Base-by-base conservation (phyloP, 495 filamentous ascomycete genomes). In the Paragyromitra xinjiangensis region DNA sequence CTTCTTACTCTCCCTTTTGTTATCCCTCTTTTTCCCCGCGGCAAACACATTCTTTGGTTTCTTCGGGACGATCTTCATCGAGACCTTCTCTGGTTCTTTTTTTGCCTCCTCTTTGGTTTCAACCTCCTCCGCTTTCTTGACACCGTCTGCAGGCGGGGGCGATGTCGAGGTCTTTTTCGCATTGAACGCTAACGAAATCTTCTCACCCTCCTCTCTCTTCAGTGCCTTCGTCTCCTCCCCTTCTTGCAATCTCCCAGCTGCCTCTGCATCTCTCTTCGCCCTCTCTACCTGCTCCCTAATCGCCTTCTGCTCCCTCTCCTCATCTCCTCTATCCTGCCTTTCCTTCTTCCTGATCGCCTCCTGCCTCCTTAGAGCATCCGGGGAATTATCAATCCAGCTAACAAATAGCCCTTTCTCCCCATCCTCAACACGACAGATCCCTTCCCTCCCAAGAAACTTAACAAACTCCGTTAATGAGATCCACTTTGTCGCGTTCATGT, bases 401-500 rank as follows among this genome's bases (percentile, higher is more conserved):
- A 99, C 88, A 79, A 93, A 91, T 14, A 98, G 76, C 1, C 95
- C 93, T 81, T 96, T 94, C 58, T 96, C 94, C 56, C 90, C 92
- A 80, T 99, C 95, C 77, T 96, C 92, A 0, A 98, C 93, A 26
- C 90, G 86, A 81, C 92, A 94, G 42, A 97, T 88, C 0, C 94
- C 92, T 82, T 97, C 93, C 34, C 92, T 84, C 1, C 93, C 93
- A 8, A 99, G 84, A 78, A 91, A 85, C 78, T 95, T 94, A 3
- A 90, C 92, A 85, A 97, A 98, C 76, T 98, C 93, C 3, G 93
- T 93, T 69, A 99, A 85, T 45, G 87, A 86, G 71, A 90, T 88
- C 94, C 94, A 98, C 78, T 90, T 89, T 3, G 95, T 98, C 50
- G 94, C 87, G 84, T 97, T 98, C 91, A 98, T 92, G 81, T 98